Conservation (phyloP, 495 filamentous ascomycete genomes). For the Aspergillus bertholletiae region DNA sequence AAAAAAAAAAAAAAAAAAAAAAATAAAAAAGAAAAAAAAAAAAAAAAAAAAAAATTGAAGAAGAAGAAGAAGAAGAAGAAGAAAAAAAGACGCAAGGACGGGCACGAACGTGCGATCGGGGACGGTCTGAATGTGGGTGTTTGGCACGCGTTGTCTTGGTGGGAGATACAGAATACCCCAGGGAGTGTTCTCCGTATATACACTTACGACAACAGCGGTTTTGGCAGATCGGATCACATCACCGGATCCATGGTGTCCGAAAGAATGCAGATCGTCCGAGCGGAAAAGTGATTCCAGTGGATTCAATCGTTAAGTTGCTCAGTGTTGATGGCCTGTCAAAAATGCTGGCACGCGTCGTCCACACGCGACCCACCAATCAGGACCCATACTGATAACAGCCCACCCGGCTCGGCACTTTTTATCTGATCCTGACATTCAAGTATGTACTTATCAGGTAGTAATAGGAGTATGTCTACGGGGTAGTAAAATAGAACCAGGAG, state of each 20-base stretch:
- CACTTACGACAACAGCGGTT: neutral
- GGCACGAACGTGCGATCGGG: neutral
- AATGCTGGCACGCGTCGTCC: slow-evolving; percentile 2
- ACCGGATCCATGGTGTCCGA: slow-evolving; percentile 14
- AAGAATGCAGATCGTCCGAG: slow-evolving; percentile 12
- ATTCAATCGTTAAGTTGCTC: neutral
- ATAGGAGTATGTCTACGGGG: too few species aligned
- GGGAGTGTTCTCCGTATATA: too few species aligned
- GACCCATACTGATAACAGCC: slow-evolving; percentile 3
- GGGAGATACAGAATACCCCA: too few species aligned
- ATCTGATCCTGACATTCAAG: neutral
- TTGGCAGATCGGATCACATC: slow-evolving; percentile 9
- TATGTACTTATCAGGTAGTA: too few species aligned
- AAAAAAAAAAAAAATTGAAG: too few species aligned
- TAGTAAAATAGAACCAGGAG: too few species aligned
- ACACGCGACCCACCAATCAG: slow-evolving; percentile 6
- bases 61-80: too few species aligned
- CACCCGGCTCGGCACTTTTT: neutral
- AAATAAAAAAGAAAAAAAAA: too few species aligned
- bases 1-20: too few species aligned
- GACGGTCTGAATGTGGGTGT: neutral
- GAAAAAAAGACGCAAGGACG: neutral
- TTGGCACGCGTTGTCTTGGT: too few species aligned
- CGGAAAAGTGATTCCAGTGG: slow-evolving; percentile 2
- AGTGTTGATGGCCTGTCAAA: neutral